phyloP scores from a whole-genome alignment of 495 filamentous ascomycete genomes.

The Trichoderma reesei region DNA sequence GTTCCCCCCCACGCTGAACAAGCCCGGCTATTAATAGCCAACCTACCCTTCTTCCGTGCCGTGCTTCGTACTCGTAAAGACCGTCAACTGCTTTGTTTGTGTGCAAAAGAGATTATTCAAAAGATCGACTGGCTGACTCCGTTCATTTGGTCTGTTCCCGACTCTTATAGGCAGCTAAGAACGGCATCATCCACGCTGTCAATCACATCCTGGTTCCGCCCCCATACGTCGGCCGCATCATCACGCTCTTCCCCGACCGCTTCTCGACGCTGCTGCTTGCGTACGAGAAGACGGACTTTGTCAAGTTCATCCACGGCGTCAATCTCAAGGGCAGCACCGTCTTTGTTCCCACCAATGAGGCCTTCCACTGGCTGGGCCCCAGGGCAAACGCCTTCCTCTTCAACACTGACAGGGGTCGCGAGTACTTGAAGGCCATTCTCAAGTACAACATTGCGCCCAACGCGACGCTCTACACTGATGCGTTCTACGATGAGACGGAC shows the following conservation, averaged over 20 bases:
- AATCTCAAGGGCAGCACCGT: constrained; percentile 50
- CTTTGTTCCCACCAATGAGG: constrained; percentile 62
- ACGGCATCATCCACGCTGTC: constrained; percentile 69
- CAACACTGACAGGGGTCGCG: constrained; percentile 46
- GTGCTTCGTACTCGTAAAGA: background rate
- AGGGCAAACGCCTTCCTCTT: constrained; percentile 69
- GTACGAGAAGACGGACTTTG: constrained; percentile 55
- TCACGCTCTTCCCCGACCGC: constrained; percentile 54
- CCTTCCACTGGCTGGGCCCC: constrained; percentile 59
- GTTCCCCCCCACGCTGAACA: background rate
- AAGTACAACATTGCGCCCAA: constrained; percentile 49
- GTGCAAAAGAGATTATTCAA: no score
- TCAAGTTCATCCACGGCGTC: constrained; percentile 15
- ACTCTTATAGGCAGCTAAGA: constrained; percentile 29
- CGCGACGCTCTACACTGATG: constrained; percentile 69
- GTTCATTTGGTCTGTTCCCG: background rate
- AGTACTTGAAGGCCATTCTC: constrained; percentile 30
- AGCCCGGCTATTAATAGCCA: background rate
- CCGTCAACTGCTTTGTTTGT: no score
- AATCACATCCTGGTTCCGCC: constrained; percentile 62
- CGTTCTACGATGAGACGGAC: constrained; percentile 41
- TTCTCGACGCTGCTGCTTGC: constrained; percentile 67
- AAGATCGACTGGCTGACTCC: background rate
- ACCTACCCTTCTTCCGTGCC: background rate
- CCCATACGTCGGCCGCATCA: constrained; percentile 42